phyloP scores from a whole-genome alignment of 1,284 basidiomycete species.

The Erythrobasidium hasegawianum region DNA sequence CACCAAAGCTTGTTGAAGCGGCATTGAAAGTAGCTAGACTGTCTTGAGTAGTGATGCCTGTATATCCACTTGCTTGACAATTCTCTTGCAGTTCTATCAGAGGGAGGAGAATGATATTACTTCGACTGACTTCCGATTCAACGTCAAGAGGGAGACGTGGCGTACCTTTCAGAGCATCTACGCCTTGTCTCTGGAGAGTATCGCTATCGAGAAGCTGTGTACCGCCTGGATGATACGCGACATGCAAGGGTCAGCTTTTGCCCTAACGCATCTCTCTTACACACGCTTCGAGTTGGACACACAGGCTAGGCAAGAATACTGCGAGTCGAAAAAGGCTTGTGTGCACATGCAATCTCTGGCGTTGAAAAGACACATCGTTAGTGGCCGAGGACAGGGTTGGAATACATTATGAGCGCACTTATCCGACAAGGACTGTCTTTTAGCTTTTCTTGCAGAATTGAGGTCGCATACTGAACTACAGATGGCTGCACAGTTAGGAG shows the following conservation, averaged over 20 bases:
- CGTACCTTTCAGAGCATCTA: neutral
- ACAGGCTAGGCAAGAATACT: neutral
- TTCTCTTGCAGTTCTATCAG: neutral
- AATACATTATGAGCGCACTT: too few relatives aligned
- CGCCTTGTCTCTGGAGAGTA: neutral
- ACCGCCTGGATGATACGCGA: neutral
- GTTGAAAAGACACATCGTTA: too few relatives aligned
- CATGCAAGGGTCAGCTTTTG: too few relatives aligned
- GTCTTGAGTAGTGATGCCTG: conserved; percentile 2
- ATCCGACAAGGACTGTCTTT: neutral
- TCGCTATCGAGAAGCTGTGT: neutral
- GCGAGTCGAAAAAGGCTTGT: neutral
- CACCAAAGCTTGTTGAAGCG: neutral
- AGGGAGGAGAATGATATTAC: too few relatives aligned
- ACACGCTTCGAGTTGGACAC: too few relatives aligned
- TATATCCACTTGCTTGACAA: neutral
- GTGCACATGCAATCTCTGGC: conserved; percentile 3
- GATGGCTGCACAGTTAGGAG: neutral
- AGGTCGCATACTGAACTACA: neutral
- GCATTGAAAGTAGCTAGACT: neutral
- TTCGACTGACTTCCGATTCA: too few relatives aligned
- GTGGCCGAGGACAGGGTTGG: too few relatives aligned
- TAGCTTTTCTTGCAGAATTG: neutral
- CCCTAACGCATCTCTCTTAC: too few relatives aligned
- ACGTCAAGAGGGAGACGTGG: too few relatives aligned